Base-by-base conservation (phyloP, 2,329 filamentous ascomycete species). In the Colletotrichum sp. region DNA sequence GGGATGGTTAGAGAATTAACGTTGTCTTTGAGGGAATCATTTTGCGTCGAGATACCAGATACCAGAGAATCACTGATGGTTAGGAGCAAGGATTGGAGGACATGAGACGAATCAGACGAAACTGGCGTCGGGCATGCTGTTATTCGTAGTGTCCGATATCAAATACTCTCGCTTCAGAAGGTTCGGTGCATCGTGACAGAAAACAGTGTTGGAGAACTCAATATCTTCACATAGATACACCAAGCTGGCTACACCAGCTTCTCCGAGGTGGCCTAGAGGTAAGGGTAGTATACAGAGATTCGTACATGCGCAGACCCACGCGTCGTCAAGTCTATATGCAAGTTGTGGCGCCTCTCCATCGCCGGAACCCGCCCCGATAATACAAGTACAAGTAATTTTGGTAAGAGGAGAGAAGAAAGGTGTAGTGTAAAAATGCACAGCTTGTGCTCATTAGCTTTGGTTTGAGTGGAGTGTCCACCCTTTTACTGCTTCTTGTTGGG, bases 211-310 rank as follows among this genome's bases (percentile, higher is more conserved):
- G 60, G 34, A 64, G 58, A 71, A 65, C 34, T 38, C 36, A 55
- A 63, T 34, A 70, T 52, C 30, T 34, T 30, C 57, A 70, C 57
- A 52, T 52, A 61, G 58, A 30, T 32, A 55, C 48, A 68, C n/a
- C 58, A 65, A 48, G 36, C 48, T 66, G 64, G 48, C 55, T 34
- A n/a, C 24, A 58, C 58, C 72, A 61, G 61, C 38, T 34, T 60
- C 70, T n/a, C 60, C 58, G 52, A 65, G 58, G 34, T 61, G n/a
- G 68, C 60, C 75, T 67, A 66, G 32, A 67, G 61, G 52, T 73
- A 74, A 52, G 69, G 65, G 75, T 78, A 78, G 68, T 78, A 75
- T 78, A 78, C 77, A 78, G 30, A 69, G 68, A 58, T 77, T 78
- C 68, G 65, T 77, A 73, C 68, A 75, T 67, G 67, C 72, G 74